These are phyloP conservation scores for Pilobolus umbonatus DNA, from an alignment of 192 early-diverging fungal genomes.

Conservation along the genomic window DNA sequence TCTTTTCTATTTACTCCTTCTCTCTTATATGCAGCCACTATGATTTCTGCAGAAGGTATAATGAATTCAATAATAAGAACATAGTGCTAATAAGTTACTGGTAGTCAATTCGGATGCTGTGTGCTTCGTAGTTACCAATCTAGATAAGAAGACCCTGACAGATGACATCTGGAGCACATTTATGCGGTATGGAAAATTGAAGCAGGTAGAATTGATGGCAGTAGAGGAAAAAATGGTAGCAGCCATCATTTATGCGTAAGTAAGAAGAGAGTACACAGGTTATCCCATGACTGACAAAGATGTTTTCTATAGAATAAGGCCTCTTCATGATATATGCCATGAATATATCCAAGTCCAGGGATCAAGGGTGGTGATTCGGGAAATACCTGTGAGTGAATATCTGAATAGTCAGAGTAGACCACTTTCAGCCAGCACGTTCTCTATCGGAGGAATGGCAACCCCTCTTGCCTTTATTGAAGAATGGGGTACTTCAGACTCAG, in stretches of 20 bases:
- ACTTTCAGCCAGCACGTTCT: background rate
- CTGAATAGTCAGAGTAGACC: background rate
- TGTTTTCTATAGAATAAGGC: background rate
- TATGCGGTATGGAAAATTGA: no score
- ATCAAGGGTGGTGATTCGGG: background rate
- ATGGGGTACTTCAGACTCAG: background rate
- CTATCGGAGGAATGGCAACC: background rate
- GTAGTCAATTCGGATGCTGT: no score
- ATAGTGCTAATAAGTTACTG: no score
- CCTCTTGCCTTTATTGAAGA: background rate
- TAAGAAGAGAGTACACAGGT: background rate
- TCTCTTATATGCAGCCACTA: no score
- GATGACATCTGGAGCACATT: no score
- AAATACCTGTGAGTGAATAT: background rate
- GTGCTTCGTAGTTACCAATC: no score
- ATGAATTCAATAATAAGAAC: no score
- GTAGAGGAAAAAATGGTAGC: no score
- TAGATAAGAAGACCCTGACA: no score
- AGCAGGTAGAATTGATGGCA: no score
- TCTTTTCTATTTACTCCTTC: no score
- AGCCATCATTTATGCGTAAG: background rate
- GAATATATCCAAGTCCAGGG: background rate
- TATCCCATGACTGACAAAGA: background rate
- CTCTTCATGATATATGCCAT: background rate
- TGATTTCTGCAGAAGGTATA: no score